These are phyloP conservation scores for Arthrobotrys sinensis DNA, from an alignment of 2,329 filamentous ascomycete genomes.

Conservation along the genomic window DNA sequence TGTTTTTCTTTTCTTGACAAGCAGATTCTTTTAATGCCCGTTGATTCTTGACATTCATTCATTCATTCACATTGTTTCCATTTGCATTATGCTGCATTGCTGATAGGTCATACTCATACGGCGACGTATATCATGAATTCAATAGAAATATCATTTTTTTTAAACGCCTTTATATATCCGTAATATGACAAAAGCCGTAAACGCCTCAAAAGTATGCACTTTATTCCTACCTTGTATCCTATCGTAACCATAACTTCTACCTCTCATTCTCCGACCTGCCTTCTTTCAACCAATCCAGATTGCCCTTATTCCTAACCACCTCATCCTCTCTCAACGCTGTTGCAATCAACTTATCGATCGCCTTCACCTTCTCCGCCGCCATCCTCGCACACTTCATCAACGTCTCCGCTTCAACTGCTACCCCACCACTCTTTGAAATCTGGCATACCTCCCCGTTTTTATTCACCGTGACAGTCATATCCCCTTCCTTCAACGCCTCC, in stretches of 20 bases:
- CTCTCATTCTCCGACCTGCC: constrained; percentile 88
- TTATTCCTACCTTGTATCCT: not conserved
- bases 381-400: constrained; percentile 82
- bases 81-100: not conserved
- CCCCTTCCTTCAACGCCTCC: constrained; percentile 81
- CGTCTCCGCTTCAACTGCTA: constrained; percentile 82
- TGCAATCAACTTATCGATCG: constrained; percentile 82
- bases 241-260: constrained; percentile 67
- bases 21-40: constrained; percentile 13
- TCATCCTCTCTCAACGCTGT: constrained; percentile 82
- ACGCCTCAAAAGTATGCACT: not conserved
- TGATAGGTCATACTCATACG: not conserved
- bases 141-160: not conserved
- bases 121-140: not conserved
- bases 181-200: not conserved
- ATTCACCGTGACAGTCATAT: constrained; percentile 87
- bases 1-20: not conserved
- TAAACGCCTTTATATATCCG: not conserved
- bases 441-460: constrained; percentile 91
- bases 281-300: constrained; percentile 79
- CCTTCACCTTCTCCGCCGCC: constrained; percentile 84
- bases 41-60: constrained; percentile 28
- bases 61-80: not conserved
- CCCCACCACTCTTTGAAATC: constrained; percentile 89
- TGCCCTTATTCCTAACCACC: constrained; percentile 82